phyloP scores from a whole-genome alignment of 179 eudicot species.

The Monotropa hypopitys region DNA sequence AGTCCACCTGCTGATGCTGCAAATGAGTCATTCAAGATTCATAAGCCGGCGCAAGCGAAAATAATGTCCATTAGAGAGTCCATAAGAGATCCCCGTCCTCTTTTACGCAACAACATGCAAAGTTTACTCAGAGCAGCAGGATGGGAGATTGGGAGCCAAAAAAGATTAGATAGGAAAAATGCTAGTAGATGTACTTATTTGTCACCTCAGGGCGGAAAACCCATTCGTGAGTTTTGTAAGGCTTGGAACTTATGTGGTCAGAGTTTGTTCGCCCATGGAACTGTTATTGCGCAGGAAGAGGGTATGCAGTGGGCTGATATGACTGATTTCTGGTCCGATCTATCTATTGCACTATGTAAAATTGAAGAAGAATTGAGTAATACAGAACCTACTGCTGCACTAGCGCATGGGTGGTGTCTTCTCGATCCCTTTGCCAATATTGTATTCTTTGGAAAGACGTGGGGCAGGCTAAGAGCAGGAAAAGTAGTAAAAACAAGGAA shows the following conservation, averaged over 20 bases:
- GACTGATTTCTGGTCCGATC: conserved; percentile 50
- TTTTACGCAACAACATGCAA: conserved; percentile 50
- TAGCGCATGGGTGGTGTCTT: conserved; percentile 54
- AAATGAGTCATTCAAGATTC: conserved; percentile 21
- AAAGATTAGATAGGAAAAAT: conserved; percentile 36
- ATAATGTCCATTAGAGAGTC: conserved; percentile 26
- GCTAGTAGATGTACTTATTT: conserved; percentile 44
- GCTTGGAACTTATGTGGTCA: conserved; percentile 75
- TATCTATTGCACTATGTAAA: conserved; percentile 34
- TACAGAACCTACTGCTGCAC: conserved; percentile 30
- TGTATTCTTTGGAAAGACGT: conserved; percentile 54
- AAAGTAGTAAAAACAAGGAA: conserved; percentile 39
- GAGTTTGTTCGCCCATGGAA: conserved; percentile 32
- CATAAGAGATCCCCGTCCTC: conserved; percentile 45
- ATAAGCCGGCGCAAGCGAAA: conserved; percentile 28
- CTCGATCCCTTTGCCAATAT: conserved; percentile 81
- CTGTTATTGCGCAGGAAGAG: conserved; percentile 19
- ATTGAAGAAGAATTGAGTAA: conserved; percentile 37
- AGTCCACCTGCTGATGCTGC: conserved; percentile 18
- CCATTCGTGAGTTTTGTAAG: conserved; percentile 49
- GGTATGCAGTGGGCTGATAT: conserved; percentile 48
- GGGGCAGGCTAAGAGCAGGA: conserved; percentile 52
- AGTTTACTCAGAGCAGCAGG: conserved; percentile 56
- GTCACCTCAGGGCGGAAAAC: conserved; percentile 55
- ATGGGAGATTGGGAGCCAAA: conserved; percentile 65